Evolutionary conservation across 164 flowering plant genomes (phyloP), one percentile per base, ranked within the genome.

Genomic region (Aristolochia californica): DNA sequence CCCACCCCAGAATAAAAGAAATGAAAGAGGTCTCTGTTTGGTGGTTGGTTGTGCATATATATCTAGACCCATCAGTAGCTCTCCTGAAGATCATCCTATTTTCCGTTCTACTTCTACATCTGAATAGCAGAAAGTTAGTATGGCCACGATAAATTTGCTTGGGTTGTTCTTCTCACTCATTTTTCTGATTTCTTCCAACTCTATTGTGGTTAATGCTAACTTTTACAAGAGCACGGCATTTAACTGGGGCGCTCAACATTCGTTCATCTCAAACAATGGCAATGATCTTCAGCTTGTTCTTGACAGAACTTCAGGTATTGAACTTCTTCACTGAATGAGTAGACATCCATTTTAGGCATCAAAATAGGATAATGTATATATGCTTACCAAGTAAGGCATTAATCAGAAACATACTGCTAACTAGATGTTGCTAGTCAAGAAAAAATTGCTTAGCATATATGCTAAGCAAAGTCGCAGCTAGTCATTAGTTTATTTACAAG

Each of bases 201-300:
- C 14, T 24, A 1, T 13, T 27, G 56, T 53, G 56, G 56, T 53
- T 27, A 27, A 28, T 53, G 56, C 56, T 18, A 53, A 53, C 21
- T 53, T 53, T 18, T 11, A 10, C 56, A 28, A 53, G 18, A 53
- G 56, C 56, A 53, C 56, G 15, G 15, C 16, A 24, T 26, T 53
- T 14, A 53, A 26, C 56, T 53, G 56, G 56, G 56, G 56, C 0
- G 43, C 56, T 27, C 18, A 24, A 14, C 38, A 53, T 27, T 53
- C 56, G n/a, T 2, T 26, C 10, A 53, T 53, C 18, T 53, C 56
- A 18, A 28, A 13, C 15, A 53, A 27, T 13, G 56, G 56, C 21
- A 28, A 53, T 53, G 56, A 53, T 53, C 56, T 53, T 53, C 56
- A 53, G 43, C 56, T 53, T 12, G n/a, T 23, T 13, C 56, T 53